Conservation (phyloP, 805 yeast genomes). For the Candida montana region DNA sequence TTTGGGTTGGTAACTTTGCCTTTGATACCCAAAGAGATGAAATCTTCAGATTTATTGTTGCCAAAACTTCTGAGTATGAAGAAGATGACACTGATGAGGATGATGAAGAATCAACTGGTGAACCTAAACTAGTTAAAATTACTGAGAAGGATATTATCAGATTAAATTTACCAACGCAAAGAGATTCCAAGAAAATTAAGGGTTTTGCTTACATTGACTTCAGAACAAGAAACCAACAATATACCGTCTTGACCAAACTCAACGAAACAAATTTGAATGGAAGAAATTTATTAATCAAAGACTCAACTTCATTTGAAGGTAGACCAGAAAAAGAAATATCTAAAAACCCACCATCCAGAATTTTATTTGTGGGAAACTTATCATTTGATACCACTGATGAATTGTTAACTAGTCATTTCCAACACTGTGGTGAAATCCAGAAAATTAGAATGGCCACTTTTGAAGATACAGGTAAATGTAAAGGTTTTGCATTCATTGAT, state of each 20-base stretch:
- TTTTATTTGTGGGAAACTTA: conserved; percentile 87
- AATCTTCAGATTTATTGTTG: conserved; percentile 54
- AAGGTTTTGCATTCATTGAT: conserved; percentile 92
- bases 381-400: conserved; percentile 89
- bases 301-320: conserved; percentile 77
- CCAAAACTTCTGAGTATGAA: conserved; percentile 44
- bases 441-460: conserved; percentile 96
- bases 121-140: conserved; percentile 28
- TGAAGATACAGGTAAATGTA: conserved; percentile 93
- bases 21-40: conserved; percentile 81
- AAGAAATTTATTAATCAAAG: conserved; percentile 79
- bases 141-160: conserved; percentile 61
- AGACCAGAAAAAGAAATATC: conserved; percentile 59
- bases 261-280: conserved; percentile 76
- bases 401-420: conserved; percentile 71
- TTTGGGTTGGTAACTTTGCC: conserved; percentile 92
- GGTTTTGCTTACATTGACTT: conserved; percentile 94
- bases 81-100: conserved; percentile 27
- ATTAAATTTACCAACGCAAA: conserved; percentile 71
- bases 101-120: conserved; percentile 20
- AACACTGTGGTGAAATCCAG: conserved; percentile 83
- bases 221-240: conserved; percentile 50
- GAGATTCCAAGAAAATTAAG: conserved; percentile 54
- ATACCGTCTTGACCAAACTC: conserved; percentile 50
- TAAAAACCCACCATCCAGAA: conserved; percentile 83